Conservation (phyloP, 2,329 filamentous ascomycete genomes). For the Lecanoromycetidae sp. region DNA sequence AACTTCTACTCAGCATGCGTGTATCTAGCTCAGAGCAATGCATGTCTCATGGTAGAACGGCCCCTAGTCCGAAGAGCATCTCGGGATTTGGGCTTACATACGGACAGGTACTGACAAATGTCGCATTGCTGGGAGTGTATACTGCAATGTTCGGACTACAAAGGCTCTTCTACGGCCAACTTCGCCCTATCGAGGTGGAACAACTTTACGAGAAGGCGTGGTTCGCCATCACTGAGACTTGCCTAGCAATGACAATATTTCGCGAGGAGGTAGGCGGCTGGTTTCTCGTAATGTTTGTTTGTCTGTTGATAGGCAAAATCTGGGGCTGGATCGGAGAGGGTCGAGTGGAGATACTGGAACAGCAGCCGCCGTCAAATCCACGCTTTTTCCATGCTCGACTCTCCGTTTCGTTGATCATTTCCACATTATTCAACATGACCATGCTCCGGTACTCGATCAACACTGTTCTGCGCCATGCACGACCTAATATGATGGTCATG, state of each 20-base stretch:
- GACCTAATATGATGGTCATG: slow-evolving; percentile 99
- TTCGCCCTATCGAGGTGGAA: slow-evolving; percentile 90
- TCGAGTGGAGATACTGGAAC: slow-evolving; percentile 84
- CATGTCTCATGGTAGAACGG: slow-evolving; percentile 70
- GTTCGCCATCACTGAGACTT: slow-evolving; percentile 96
- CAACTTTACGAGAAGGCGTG: slow-evolving; percentile 95
- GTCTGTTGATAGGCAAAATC: slow-evolving; percentile 82
- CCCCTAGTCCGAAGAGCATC: slow-evolving; percentile 7
- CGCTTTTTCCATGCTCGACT: slow-evolving; percentile 76
- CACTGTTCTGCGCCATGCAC: slow-evolving; percentile 72
- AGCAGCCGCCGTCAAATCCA: slow-evolving; percentile 84
- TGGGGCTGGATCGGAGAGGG: slow-evolving; percentile 99
- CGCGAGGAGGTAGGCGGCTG: slow-evolving; percentile 86
- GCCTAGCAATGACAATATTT: slow-evolving; percentile 96
- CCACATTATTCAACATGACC: slow-evolving; percentile 64
- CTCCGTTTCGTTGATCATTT: slow-evolving; percentile 63
- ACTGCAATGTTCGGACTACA: slow-evolving; percentile 78
- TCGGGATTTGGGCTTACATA: slow-evolving; percentile 5
- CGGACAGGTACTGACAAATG: slow-evolving; percentile 71
- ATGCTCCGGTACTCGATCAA: slow-evolving; percentile 72
- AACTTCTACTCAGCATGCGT: slow-evolving; percentile 99
- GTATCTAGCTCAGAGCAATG: slow-evolving; percentile 90
- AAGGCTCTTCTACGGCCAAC: slow-evolving; percentile 74
- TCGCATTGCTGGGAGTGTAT: slow-evolving; percentile 69
- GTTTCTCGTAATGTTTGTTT: slow-evolving; percentile 94